A percentile compares a stretch with the other conserved stretches of the same genome.
These are phyloP conservation scores for Ceratocystis ficicola DNA, from an alignment of 2,329 filamentous ascomycete species.

Conservation along the genomic window DNA sequence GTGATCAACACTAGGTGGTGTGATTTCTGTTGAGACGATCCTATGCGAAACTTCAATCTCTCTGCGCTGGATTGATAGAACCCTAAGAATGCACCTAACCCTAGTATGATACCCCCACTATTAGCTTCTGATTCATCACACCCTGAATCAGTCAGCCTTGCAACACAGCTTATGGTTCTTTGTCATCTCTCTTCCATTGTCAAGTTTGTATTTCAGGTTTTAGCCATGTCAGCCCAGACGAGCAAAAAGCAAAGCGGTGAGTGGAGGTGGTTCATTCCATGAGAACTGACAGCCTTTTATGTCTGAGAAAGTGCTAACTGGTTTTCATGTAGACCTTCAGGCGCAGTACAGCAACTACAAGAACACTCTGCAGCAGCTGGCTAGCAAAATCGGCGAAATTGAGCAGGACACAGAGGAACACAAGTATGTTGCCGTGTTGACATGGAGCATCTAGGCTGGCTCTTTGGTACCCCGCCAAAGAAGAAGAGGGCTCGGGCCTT, in stretches of 20 bases:
- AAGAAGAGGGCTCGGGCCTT: neutral
- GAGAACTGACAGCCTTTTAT: neutral
- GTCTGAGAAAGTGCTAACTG: slow-evolving; percentile 14
- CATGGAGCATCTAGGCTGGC: neutral
- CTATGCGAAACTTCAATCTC: neutral
- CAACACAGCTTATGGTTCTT: neutral
- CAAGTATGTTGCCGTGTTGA: slow-evolving; percentile 54
- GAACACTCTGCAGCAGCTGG: slow-evolving; percentile 74
- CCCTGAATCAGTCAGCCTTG: neutral
- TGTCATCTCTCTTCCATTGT: neutral
- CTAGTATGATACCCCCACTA: neutral
- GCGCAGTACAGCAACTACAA: slow-evolving; percentile 67
- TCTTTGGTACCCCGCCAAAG: neutral
- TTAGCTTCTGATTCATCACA: neutral
- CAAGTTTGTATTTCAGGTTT: neutral
- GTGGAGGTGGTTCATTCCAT: slow-evolving; percentile 21
- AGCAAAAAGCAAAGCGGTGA: slow-evolving; percentile 64
- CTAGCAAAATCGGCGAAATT: slow-evolving; percentile 92
- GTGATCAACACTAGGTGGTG: neutral
- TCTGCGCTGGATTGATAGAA: neutral
- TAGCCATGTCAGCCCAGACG: slow-evolving; percentile 40
- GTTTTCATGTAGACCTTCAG: slow-evolving; percentile 53
- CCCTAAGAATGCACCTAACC: neutral
- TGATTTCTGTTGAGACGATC: neutral
- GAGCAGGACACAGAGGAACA: slow-evolving; percentile 97